Percentiles rank a stretch among this genome's conserved stretches.
Evolutionary conservation across 2,329 filamentous ascomycete genomes (phyloP).

Genomic region (Ophiostoma himal-ulmi): DNA sequence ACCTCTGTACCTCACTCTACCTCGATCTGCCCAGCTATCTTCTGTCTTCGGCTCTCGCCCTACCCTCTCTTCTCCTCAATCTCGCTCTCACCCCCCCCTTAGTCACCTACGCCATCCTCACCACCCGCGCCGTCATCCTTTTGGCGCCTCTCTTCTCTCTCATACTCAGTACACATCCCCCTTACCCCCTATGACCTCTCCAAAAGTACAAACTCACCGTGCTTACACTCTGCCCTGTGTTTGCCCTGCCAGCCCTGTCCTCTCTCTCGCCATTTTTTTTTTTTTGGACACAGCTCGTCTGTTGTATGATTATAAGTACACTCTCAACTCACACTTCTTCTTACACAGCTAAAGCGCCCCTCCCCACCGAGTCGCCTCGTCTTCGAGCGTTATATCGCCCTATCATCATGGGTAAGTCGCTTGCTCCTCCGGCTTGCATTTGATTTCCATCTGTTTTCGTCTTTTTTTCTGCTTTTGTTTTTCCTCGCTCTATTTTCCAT

Average conservation of each 20-base stretch:
- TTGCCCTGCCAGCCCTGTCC: background rate
- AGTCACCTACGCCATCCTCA: background rate
- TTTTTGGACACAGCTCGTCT: background rate
- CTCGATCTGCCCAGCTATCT: background rate
- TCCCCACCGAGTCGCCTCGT: conserved; percentile 11
- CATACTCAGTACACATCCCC: background rate
- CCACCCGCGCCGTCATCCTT: conserved; percentile 2
- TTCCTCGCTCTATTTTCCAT: background rate
- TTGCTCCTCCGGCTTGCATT: background rate
- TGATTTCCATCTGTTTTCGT: background rate
- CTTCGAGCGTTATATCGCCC: conserved; percentile 12
- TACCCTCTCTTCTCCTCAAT: conserved; percentile 4
- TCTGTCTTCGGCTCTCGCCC: background rate
- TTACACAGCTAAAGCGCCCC: background rate
- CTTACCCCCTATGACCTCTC: background rate
- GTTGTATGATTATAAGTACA: background rate
- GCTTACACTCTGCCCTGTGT: background rate
- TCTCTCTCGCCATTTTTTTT: background rate
- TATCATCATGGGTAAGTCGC: conserved; percentile 24
- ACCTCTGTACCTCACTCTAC: background rate
- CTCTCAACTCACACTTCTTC: conserved; percentile 7
- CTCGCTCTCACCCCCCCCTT: background rate
- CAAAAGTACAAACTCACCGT: background rate
- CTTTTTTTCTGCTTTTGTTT: background rate
- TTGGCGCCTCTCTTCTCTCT: background rate